Base-by-base conservation (phyloP, 805 yeast species). In the Kazachstania kunashirensis region DNA sequence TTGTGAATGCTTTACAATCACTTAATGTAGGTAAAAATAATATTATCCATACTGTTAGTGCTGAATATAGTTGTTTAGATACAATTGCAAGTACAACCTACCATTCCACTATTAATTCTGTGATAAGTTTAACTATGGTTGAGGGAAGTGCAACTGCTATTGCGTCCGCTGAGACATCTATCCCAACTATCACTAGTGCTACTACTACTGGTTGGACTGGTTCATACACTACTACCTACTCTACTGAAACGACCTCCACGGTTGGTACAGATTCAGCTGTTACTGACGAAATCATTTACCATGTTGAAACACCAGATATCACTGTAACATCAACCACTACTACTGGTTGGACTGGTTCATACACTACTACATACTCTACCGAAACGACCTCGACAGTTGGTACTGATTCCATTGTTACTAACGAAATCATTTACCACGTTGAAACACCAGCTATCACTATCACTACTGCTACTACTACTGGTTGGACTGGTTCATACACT, bases 1-100 rank as follows among this genome's bases (percentile, higher is more conserved):
- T 54, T 50, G 41, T 61, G 13, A 57, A 64, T 29, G 59, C 54
- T 11, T 45, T 58, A 19, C 68, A 64, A 45, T 20, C 40, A 8
- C 32, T 55, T 15, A 40, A 46, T 5, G 41, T 24, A 3, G 53
- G 50, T 16, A 32, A 28, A 7, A 47, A 49, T 24, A 48, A 49
- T 4, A 36, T 52, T 19, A 39, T 38, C 14, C 56, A 55, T 30
- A 45, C 41, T 12, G 40, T 54, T 17, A 35, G 34, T 20, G 33
- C 45, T 15, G 42, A 40, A 11, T 49, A 48, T 13, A 34, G 52
- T 3, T 62, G 66, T 40, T 41, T 53, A 23, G 47, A 51, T 21
- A 57, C 62, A 4, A 24, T 41, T 10, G 47, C 50, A n/a, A 44
- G 36, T 7, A 49, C 56, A 9, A 42, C 52, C 2, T 48, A 43